Evolutionary conservation across 2,329 filamentous ascomycete species (phyloP), one percentile per base, ranked within the genome.

Genomic region (Fusarium brevicatenulatum): DNA sequence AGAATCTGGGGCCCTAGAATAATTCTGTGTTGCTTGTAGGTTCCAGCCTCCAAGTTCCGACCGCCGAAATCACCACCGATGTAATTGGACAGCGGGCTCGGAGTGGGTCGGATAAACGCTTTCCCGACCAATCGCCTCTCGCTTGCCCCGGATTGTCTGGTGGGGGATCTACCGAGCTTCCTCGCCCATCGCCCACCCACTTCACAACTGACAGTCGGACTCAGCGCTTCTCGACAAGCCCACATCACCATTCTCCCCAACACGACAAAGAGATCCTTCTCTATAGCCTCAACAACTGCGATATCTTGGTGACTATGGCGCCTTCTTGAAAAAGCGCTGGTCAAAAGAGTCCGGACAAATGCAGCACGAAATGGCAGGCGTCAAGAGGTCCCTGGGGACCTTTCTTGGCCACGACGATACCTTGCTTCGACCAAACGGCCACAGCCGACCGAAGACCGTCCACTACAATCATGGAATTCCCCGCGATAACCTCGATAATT

Each of bases 361-460:
- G 28, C 56, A 43, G 21, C 44, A 57, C 60, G 66, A 74, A 54
- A 81, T 82, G 71, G 81, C 82, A 19, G 83, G 83, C 60, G 79
- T 84, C 62, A 85, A 85, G 77, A 80, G 84, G 78, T 77, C 81
- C 19, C 78, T 83, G n/a, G 73, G 77, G 63, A 73, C 80, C 53
- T 79, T 83, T 75, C 77, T 81, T 61, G 76, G 78, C 55, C 76
- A 79, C 49, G 79, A 79, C 36, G 71, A 74, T 30, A 59, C 69
- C n/a, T 73, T 66, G 62, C 40, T 68, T 43, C 65, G 72, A 59
- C 61, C 75, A 5, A 66, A 75, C 54, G 58, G 63, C 25, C 64
- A 69, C 60, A 67, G 64, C 44, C 68, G 73, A 40, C 52, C 68
- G 19, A 71, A 65, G 39, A 73, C 57, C 43, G 47, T 32, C 11